Conservation (phyloP, 495 filamentous ascomycete species). For the Darksidea phi region DNA sequence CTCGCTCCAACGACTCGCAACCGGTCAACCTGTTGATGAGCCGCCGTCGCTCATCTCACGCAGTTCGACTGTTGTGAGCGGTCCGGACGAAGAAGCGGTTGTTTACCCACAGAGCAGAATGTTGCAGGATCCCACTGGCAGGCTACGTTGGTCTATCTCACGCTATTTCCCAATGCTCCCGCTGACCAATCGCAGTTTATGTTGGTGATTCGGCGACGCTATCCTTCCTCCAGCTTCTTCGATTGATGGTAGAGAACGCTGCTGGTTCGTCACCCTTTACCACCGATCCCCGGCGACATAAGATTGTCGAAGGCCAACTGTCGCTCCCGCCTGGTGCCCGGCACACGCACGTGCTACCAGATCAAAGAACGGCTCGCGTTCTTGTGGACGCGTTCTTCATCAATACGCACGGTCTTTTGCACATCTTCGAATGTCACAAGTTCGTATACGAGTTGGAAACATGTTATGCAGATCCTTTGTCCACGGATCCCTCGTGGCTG, state of each 20-base stretch:
- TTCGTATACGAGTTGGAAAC: constrained; percentile 53
- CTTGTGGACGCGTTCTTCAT: constrained; percentile 60
- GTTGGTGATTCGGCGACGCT: constrained; percentile 72
- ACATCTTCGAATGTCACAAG: constrained; percentile 52
- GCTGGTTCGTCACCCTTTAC: constrained; percentile 67
- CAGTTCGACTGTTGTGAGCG: constrained; percentile 47
- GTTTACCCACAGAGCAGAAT: constrained; percentile 58
- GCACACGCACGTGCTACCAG: constrained; percentile 53
- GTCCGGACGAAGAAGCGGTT: constrained; percentile 57
- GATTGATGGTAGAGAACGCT: constrained; percentile 67
- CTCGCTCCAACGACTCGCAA: constrained; percentile 21
- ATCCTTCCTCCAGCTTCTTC: constrained; percentile 69
- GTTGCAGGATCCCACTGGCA: constrained; percentile 58
- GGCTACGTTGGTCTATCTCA: constrained; percentile 50
- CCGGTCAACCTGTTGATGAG: constrained; percentile 13
- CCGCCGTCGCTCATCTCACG: constrained; percentile 44
- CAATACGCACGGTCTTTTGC: constrained; percentile 59
- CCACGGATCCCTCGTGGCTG: constrained; percentile 50
- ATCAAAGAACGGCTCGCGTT: constrained; percentile 54
- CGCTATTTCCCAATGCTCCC: neutral
- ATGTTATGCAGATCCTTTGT: constrained; percentile 55
- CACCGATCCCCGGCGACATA: constrained; percentile 65
- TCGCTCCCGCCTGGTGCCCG: constrained; percentile 48
- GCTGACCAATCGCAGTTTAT: constrained; percentile 50
- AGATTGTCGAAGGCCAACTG: constrained; percentile 63